These are phyloP conservation scores for Podaxis sp. DNA, from an alignment of 768 basidiomycete genomes.

Conservation along the genomic window DNA sequence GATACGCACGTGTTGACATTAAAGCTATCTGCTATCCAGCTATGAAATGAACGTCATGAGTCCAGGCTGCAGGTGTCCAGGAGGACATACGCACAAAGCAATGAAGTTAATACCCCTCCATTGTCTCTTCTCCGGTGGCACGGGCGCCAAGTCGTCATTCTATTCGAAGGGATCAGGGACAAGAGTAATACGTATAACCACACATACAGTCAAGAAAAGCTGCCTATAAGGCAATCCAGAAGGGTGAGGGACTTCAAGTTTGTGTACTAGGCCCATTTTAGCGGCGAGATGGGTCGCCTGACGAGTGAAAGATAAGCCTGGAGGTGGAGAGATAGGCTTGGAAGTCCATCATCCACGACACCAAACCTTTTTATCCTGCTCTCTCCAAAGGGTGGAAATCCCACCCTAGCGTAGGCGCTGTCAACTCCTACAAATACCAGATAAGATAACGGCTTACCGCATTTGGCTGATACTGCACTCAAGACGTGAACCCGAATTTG, in stretches of 20 bases:
- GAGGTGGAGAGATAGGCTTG: neutral
- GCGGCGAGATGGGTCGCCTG: neutral
- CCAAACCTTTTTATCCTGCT: neutral
- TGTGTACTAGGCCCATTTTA: slow-evolving; percentile 33
- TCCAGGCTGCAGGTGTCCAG: neutral
- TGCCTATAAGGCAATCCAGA: slow-evolving; percentile 53
- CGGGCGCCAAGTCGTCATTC: slow-evolving; percentile 77
- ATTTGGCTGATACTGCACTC: neutral
- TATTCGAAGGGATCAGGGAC: slow-evolving; percentile 26
- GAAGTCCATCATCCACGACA: neutral
- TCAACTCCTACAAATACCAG: neutral
- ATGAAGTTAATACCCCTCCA: slow-evolving; percentile 70
- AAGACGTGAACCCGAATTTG: neutral
- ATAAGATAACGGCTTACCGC: neutral
- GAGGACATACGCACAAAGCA: slow-evolving; percentile 49
- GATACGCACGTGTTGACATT: slow-evolving; percentile 69
- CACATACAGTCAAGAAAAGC: slow-evolving; percentile 55
- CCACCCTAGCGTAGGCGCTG: neutral
- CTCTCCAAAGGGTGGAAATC: neutral
- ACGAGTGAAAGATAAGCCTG: neutral
- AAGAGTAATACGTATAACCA: slow-evolving; percentile 6
- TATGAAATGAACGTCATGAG: slow-evolving; percentile 24
- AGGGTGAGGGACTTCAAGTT: slow-evolving; percentile 54
- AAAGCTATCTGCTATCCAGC: slow-evolving; percentile 82
- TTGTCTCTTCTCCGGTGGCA: slow-evolving; percentile 57